Conservation (phyloP, 495 filamentous ascomycete species). For the Copromyces sp. region DNA sequence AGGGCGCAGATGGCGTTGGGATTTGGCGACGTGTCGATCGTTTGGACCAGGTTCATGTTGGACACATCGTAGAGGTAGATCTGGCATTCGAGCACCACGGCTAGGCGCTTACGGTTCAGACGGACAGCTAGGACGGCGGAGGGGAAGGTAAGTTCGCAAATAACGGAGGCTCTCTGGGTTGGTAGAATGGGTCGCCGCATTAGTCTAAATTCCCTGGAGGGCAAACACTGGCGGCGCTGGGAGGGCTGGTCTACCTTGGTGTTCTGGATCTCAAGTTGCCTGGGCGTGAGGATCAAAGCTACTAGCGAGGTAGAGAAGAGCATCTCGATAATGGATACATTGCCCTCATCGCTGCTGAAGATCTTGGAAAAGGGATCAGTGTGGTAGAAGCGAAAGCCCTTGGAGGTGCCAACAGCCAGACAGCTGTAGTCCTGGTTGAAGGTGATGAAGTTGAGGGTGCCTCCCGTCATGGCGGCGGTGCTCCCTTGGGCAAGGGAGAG, state of each 20-base stretch:
- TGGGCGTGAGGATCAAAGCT: conserved; percentile 78
- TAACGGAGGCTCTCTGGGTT: conserved; percentile 74
- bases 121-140: conserved; percentile 86
- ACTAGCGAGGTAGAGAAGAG: conserved; percentile 98
- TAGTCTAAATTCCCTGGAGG: background rate
- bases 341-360: conserved; percentile 84
- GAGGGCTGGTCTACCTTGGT: conserved; percentile 62
- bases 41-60: conserved; percentile 89
- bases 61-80: conserved; percentile 98
- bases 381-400: conserved; percentile 90
- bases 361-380: conserved; percentile 91
- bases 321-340: conserved; percentile 94
- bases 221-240: background rate
- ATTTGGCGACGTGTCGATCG: conserved; percentile 88
- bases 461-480: conserved; percentile 29
- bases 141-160: conserved; percentile 97
- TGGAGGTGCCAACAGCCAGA: conserved; percentile 83
- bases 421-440: conserved; percentile 99
- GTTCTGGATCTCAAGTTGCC: conserved; percentile 88
- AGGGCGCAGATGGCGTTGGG: conserved; percentile 83
- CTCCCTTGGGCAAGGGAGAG: background rate
- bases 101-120: conserved; percentile 86
- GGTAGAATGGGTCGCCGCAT: background rate
- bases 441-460: conserved; percentile 91
- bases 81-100: conserved; percentile 85